phyloP scores from a whole-genome alignment of 345 rosid genomes.

The Populus pruinosa region DNA sequence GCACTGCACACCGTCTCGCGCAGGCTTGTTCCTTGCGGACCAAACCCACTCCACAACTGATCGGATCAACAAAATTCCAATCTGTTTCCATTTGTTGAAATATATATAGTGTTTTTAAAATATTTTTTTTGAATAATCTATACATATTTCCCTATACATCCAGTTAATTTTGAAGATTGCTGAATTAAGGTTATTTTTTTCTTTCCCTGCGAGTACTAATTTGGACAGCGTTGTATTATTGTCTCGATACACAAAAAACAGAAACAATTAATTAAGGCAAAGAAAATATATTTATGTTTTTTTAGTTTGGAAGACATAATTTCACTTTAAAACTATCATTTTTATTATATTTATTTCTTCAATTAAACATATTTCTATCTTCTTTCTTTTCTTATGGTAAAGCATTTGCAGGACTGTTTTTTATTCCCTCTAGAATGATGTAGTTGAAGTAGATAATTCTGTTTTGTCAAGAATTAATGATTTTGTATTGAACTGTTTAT shows the following conservation, averaged over 20 bases:
- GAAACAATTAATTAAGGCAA: too few relatives aligned
- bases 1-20: constrained; percentile 25
- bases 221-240: background rate
- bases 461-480: background rate
- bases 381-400: too few relatives aligned
- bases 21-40: constrained; percentile 38
- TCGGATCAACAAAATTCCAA: background rate
- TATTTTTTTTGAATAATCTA: background rate
- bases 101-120: too few relatives aligned
- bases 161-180: background rate
- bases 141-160: background rate
- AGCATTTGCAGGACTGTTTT: background rate
- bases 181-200: too few relatives aligned
- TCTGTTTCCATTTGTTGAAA: background rate
- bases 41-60: constrained; percentile 51
- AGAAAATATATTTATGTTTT: too few relatives aligned
- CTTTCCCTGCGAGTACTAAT: too few relatives aligned
- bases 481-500: background rate
- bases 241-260: too few relatives aligned
- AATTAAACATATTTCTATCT: background rate
- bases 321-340: too few relatives aligned
- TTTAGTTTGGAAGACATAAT: too few relatives aligned
- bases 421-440: background rate
- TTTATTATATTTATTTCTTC: too few relatives aligned
- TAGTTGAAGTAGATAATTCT: background rate